Evolutionary conservation across 352 stramenopile species (phyloP), one percentile per base, ranked within the genome.

Genomic region (Phytophthora uliginosa): DNA sequence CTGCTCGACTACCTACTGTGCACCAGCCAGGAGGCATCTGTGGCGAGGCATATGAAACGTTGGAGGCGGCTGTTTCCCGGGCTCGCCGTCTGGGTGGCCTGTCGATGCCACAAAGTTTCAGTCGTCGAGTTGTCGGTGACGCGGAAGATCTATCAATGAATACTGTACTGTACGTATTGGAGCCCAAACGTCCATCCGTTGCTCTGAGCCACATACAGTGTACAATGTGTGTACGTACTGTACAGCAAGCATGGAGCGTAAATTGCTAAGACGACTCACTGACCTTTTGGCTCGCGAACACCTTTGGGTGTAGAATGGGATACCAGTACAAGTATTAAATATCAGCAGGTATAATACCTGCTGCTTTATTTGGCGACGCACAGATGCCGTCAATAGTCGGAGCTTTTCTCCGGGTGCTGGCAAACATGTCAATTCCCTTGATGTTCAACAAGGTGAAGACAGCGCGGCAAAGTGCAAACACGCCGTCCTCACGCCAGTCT

Each of bases 121-220:
- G 62, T 69, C 52, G 62, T 69, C 18, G n/a, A 36, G 38, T 69
- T 62, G 62, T 62, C 51, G 20, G 17, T 52, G 55, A 54, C 26
- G 28, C 40, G 36, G 54, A 57, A 59, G 18, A 61, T 52, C 52
- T 47, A 62, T 56, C 36, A 34, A 53, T 26, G 36, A 50, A 34
- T n/a, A n/a, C n/a, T n/a, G n/a, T n/a, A n/a, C n/a, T 20, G 3
- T 10, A 53, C 48, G 10, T 17, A 26, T 18, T 31, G 22, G n/a
- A 18, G 48, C n/a, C 18, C 48, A 55, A 26, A 13, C 9, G 55
- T 7, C 4, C 15, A 13, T 15, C 10, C 34, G 36, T 5, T 38
- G 34, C 34, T 40, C 34, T 40, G 34, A 40, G 15, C 34, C 15
- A 8, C 34, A 40, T 40, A 40, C 34, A 40, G 34, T 40, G 34